Conservation (phyloP, 2,329 filamentous ascomycete genomes). For the Aspergillus quadrilineatus region DNA sequence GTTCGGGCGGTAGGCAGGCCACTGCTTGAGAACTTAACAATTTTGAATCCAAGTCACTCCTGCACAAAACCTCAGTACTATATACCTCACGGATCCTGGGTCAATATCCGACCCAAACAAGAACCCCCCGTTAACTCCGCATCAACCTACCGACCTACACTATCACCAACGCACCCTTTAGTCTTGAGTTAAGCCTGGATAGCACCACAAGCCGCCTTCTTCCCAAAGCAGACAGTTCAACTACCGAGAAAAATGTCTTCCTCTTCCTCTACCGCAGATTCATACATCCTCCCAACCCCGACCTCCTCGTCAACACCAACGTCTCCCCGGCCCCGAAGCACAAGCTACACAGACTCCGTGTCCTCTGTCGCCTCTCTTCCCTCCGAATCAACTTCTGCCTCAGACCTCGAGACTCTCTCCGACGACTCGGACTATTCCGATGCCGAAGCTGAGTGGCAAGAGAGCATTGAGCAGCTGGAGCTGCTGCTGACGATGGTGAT, state of each 20-base stretch:
- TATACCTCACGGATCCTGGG: neutral
- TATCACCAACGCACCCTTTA: neutral
- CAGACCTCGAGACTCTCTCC: conserved; percentile 42
- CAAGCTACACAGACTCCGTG: conserved; percentile 40
- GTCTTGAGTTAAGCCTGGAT: neutral
- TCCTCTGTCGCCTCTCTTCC: conserved; percentile 47
- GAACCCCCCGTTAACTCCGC: neutral
- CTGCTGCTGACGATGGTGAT: conserved; percentile 90
- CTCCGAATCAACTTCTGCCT: conserved; percentile 39
- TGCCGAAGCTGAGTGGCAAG: conserved; percentile 92
- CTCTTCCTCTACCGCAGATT: conserved; percentile 23
- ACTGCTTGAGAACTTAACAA: conserved; percentile 30
- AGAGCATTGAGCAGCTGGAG: conserved; percentile 90
- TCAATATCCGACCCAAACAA: neutral
- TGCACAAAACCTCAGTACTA: neutral
- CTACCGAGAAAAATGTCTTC: conserved; percentile 30
- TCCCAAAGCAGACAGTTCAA: neutral
- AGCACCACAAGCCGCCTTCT: neutral
- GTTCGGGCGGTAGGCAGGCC: conserved; percentile 36
- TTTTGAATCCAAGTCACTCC: conserved; percentile 11
- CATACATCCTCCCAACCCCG: conserved; percentile 38
- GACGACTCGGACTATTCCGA: conserved; percentile 61
- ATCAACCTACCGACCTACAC: neutral
- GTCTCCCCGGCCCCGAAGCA: conserved; percentile 28
- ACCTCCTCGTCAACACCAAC: conserved; percentile 39